A percentile compares a stretch with the other conserved stretches of the same genome.
Evolutionary conservation across 2,329 filamentous ascomycete species (phyloP).

Genomic region (Curvularia spicifera): DNA sequence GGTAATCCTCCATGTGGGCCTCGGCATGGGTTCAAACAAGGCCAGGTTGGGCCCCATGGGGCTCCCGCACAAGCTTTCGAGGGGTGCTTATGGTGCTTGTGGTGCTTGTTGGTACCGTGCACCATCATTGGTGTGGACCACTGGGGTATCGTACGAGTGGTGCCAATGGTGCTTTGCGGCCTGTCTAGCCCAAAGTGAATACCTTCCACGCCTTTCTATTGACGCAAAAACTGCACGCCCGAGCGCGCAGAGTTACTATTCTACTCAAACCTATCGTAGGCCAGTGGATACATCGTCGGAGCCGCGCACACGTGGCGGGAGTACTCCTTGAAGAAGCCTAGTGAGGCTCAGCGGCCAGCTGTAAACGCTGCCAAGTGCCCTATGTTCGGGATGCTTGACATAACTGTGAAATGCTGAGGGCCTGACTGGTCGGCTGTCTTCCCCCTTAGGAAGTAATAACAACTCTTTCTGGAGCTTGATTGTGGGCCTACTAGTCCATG

Average conservation of each 20-base stretch:
- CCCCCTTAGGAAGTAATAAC: not conserved
- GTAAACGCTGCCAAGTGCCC: not conserved
- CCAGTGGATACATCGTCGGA: not conserved
- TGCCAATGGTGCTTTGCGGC: constrained; percentile 9
- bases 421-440: not conserved
- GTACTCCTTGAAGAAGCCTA: constrained; percentile 7
- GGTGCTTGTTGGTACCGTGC: constrained; percentile 8
- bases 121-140: constrained; percentile 18
- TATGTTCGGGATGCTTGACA: not conserved
- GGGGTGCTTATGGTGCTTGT: constrained; percentile 14
- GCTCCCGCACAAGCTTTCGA: constrained; percentile 29
- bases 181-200: constrained; percentile 5
- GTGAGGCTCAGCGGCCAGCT: not conserved
- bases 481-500: not conserved
- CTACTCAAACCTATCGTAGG: constrained; percentile 1
- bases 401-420: not conserved
- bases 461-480: not conserved
- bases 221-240: constrained; percentile 11
- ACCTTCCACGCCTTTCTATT: constrained; percentile 14
- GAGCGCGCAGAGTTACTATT: not conserved
- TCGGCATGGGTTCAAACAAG: constrained; percentile 15
- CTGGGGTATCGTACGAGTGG: constrained; percentile 4
- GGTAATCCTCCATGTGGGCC: not conserved
- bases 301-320: not conserved
- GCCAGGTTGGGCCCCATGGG: constrained; percentile 23